A percentile compares a stretch with the other conserved stretches of the same genome.
phyloP scores from a whole-genome alignment of 305 asterid genomes.

The Rubia peregrina region DNA sequence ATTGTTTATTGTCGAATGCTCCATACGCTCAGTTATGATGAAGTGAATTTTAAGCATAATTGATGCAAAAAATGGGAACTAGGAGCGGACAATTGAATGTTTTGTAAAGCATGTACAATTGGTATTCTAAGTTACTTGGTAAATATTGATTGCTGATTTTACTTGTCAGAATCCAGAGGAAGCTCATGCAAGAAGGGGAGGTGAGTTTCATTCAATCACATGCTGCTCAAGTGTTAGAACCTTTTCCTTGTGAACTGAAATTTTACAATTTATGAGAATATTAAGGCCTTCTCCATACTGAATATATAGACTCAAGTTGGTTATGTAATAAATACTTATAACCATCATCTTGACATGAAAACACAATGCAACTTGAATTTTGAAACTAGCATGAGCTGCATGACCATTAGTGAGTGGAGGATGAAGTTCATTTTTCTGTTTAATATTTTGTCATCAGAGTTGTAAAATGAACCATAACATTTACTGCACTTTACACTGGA shows the following conservation, averaged over 20 bases:
- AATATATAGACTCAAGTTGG: neutral
- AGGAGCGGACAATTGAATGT: neutral
- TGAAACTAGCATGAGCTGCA: neutral
- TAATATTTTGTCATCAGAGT: neutral
- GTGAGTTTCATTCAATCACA: constrained; percentile 36
- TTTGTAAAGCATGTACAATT: neutral
- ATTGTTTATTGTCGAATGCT: neutral
- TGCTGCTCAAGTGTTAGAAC: neutral
- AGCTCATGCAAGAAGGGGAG: constrained; percentile 98
- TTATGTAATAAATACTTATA: neutral
- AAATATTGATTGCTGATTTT: constrained; percentile 17
- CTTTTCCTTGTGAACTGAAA: too few species aligned
- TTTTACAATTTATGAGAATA: neutral
- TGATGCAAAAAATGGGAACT: neutral
- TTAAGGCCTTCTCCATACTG: neutral
- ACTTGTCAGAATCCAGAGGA: constrained; percentile 71
- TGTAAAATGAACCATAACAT: neutral
- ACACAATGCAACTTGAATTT: neutral
- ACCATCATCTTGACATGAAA: constrained; percentile 2
- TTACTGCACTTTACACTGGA: neutral
- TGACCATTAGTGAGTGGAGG: neutral
- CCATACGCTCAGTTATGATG: too few species aligned
- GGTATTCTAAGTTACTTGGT: neutral
- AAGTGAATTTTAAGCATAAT: too few species aligned
- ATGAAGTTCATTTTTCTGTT: neutral